Base-by-base conservation (phyloP, 164 flowering plant genomes). In the Dillenia turbinata region DNA sequence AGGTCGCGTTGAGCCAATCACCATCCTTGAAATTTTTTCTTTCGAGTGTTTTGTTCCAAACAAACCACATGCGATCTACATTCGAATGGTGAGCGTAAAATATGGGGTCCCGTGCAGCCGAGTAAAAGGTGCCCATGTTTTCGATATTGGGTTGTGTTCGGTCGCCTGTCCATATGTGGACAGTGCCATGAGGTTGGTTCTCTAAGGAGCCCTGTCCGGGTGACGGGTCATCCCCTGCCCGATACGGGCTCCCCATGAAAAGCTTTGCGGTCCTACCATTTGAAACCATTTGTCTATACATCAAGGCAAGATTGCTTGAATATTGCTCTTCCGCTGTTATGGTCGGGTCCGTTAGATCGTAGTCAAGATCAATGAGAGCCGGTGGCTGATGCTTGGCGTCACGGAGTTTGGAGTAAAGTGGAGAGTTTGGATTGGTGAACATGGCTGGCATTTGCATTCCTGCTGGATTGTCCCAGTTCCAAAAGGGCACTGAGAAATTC, bases 61-160 rank as follows among this genome's bases (percentile, higher is more conserved):
- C 7, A 0, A 67, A 44, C 90, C 94, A 87, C 84, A 84, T 67
- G 1, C 94, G 75, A 45, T 88, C 94, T 2, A 79, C 59, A 22
- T 88, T 88, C 0, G 85, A 54, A 46, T 85, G 94, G 56, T 84
- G 94, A 12, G 77, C 67, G 45, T 15, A 85, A 66, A 88, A 88
- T 5, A 86, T 69, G 0, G 93, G 87, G 57, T 84, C 90, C 12
- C 89, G 67, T 0, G 54, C 93, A 0, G 93, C 87, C 0, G 87
- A 84, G 73, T 84, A 86, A 53, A 88, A 86, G 50, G 78, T 83
- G 2, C 89, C 91, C 89, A 86, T 86, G 69, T 88, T 56, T 56
- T 86, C 91, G 0, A 22, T 1, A 53, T 84, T 84, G 0, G 88
- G 88, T 47, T 83, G 84, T 1, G 57, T 77, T 33, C 69, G 47